Base-by-base conservation (phyloP, 192 early-diverging fungal species). In the Podila epicladia region DNA sequence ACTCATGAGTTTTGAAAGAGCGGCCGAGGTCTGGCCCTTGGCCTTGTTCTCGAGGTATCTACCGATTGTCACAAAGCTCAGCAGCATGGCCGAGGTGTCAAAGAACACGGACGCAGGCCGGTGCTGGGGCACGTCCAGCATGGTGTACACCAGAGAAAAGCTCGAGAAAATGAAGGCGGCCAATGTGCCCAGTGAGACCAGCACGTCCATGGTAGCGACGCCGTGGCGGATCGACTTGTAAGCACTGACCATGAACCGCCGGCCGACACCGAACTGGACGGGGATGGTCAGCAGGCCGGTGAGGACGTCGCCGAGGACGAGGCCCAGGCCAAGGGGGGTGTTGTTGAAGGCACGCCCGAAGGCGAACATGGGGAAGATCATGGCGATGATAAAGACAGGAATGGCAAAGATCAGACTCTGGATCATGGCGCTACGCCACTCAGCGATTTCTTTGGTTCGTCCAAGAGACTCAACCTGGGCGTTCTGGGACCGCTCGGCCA, bases 191-290 rank as follows among this genome's bases (percentile, higher is more conserved):
- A 97, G 85, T 1, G 91, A 86, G 28, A 99, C 89, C 28, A 99
- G 83, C 41, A 98, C 94, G 73, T 99, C 98, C 98, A 99, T 99
- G 64, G 94, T 99, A 69, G 97, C 95, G 48, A 89, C 90, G 22
- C 89, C 90, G 64, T 97, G 96, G 50, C 83, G 77, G 28, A 98
- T 69, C 1, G 96, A 91, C 73, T 93, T 93, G 78, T 89, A 95
- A 0, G 96, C 91, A 29, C 92, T 86, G 22, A 49, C 55, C 67
- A 96, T 94, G 85, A 99, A 99, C 31, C 89, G 84, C 26, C 82
- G 69, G 0, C 96, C 98, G 13, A 98, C 82, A 11, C 90, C 90
- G 86, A 99, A 98, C 87, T 98, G 97, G 19, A 98, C 93, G 33
- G 97, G 96, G n/a, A 93, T 91, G 4, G 97, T 95, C 32, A 99